Evolutionary conservation across 306 rosid species (phyloP).

Genomic region (Oxytropis ochrocephala): DNA sequence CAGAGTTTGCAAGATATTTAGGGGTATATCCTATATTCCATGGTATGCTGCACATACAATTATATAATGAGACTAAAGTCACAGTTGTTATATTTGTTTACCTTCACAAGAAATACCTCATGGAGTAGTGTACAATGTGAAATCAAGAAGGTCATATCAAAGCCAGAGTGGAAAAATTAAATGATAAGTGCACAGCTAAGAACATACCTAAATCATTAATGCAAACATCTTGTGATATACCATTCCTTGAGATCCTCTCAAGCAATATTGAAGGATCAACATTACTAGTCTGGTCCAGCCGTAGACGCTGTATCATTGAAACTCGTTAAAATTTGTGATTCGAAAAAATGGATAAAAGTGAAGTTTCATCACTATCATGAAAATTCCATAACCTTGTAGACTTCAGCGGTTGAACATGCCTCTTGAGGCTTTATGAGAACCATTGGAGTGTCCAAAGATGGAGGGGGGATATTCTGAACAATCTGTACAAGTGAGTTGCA

Average conservation of each 20-base stretch:
- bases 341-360: slow-evolving; percentile 4
- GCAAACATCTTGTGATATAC: slow-evolving; percentile 85
- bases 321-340: slow-evolving; percentile 12
- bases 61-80: background rate
- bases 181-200: background rate
- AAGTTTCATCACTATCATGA: background rate
- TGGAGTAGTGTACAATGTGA: background rate
- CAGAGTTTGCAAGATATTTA: background rate
- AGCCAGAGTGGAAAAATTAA: background rate
- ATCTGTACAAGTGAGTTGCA: slow-evolving; percentile 40
- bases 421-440: slow-evolving; percentile 89
- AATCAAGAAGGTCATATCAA: slow-evolving; percentile 6
- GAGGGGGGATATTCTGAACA: slow-evolving; percentile 70
- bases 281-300: slow-evolving; percentile 61
- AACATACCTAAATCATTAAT: slow-evolving; percentile 82
- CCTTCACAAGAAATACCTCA: background rate
- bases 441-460: slow-evolving; percentile 76
- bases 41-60: background rate
- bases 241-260: slow-evolving; percentile 59
- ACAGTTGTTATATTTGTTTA: background rate
- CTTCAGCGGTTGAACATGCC: slow-evolving; percentile 94
- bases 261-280: slow-evolving; percentile 70
- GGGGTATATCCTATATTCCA: slow-evolving; percentile 10
- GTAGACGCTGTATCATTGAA: slow-evolving; percentile 46
- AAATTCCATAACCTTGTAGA: slow-evolving; percentile 69